phyloP scores from a whole-genome alignment of 1,284 basidiomycete genomes.

The Pyrrhoderma lamaoense region DNA sequence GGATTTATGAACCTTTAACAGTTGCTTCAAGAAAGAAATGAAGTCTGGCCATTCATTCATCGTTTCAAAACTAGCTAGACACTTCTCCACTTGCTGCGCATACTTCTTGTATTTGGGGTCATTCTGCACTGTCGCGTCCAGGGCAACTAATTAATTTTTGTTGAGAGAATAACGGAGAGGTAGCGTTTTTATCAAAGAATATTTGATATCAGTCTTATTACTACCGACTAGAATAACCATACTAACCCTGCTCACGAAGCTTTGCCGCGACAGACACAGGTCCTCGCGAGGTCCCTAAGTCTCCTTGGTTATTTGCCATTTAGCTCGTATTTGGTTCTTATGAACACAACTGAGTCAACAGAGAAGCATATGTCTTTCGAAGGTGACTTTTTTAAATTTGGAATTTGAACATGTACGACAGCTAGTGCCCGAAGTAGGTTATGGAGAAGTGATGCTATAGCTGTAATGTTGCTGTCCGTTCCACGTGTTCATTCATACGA shows the following conservation, averaged over 20 bases:
- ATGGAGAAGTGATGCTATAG: no score
- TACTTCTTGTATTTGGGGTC: conserved; percentile 99
- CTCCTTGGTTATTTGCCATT: background rate
- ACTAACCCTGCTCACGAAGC: conserved; percentile 13
- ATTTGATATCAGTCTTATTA: no score
- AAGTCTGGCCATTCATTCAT: conserved; percentile 99
- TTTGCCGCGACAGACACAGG: conserved; percentile 15
- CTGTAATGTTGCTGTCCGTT: background rate
- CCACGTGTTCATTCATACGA: background rate
- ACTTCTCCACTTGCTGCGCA: conserved; percentile 84
- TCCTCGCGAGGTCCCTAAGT: conserved; percentile 1
- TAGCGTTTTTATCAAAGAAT: no score
- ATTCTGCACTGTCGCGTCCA: conserved; percentile 14
- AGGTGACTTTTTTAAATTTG: no score
- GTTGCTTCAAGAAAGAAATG: conserved; percentile 91
- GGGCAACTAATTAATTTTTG: conserved; percentile 5
- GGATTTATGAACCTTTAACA: conserved; percentile 68
- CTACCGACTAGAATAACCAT: no score
- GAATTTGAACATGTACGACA: no score
- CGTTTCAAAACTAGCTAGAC: conserved; percentile 88
- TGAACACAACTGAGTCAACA: no score
- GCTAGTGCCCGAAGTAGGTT: no score
- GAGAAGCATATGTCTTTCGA: no score
- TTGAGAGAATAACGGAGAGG: background rate
- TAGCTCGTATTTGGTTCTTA: no score